Evolutionary conservation across 2,329 filamentous ascomycete species (phyloP), one percentile per base, ranked within the genome.

Genomic region (Diaporthe citriasiana): DNA sequence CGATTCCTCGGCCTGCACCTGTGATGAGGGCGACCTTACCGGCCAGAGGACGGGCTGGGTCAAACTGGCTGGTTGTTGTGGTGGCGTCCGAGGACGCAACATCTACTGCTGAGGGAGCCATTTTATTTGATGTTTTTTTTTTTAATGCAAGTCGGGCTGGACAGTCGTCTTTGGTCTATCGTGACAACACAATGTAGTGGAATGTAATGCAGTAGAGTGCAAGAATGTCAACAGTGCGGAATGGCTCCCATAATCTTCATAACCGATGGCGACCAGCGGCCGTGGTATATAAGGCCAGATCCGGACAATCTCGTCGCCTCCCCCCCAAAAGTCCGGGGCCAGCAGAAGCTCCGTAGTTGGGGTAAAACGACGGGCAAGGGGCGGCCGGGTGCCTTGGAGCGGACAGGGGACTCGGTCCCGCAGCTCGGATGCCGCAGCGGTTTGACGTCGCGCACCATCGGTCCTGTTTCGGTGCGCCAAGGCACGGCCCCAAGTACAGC

Each of bases 1-100:
- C 92, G 78, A 93, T 93, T 73, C 92, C 92, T 47, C 91, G 90
- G 70, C 91, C 90, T 65, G 89, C 84, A 53, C 89, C 92, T 22
- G 92, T 93, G 81, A 93, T 86, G 76, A 93, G 86, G 73, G 91
- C 87, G 33, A 89, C 85, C 80, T 89, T 89, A 77, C 86, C 86
- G 51, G 83, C 82, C 60, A 89, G 82, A 83, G 83, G 85, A 78
- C 81, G 78, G 68, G 79, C 78, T 47, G 79, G 75, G 70, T 81
- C 78, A 56, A 10, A 47, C 13, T 63, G 71, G 15, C 74, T 78
- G 22, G 56, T 77, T 50, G 53, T 6, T 22, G 40, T 15, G 73
- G 42, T 63, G 25, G 68, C 38, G 33, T 47, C 70, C n/a, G 51
- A 33, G 51, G 70, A 53, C 50, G 70, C 27, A 59, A 51, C 70